Base-by-base conservation (phyloP, 2,329 filamentous ascomycete species). In the Tricladium varicosporioides region DNA sequence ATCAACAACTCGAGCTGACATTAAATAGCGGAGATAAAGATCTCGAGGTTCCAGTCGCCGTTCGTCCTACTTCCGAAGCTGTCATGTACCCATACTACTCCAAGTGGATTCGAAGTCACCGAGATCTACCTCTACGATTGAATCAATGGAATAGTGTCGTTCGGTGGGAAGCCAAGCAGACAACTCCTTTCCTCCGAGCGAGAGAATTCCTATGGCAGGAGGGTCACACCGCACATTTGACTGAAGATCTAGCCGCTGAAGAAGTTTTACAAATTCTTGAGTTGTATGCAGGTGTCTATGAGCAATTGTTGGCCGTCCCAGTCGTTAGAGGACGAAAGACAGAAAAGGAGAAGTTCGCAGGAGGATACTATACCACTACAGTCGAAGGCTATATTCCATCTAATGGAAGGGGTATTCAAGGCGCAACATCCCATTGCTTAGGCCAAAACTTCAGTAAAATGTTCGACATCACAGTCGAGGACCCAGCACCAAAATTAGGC, bases 401-500 rank as follows among this genome's bases (percentile, higher is more conserved):
- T 60, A 97, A 95, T 63, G 94, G 94, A 19, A 89, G 94, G 71
- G 94, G 94, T 73, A 97, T 99, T 60, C 94, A 99, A 77, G 94
- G 92, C 64, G 94, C 86, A 53, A 99, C 94, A 43, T 96, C 91
- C 52, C 94, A 99, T 78, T 73, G 73, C 68, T 81, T 99, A 8
- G 94, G 94, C 53, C 94, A 99, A 76, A 97, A 99, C 78, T 99
- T 99, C 77, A 92, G 88, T 73, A 97, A 95, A 77, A 99, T 99
- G 92, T 99, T 97, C 73, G 89, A 94, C 74, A 97, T 99, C 73
- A 96, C 89, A 0, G 91, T 99, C 31, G 93, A 99, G 74, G 92
- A 99, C 70, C 94, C 94, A 19, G 79, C 80, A 59, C 82, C 81
- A 51, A 86, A 86, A 69, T 78, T 81, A 48, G 86, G 83, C 49